phyloP scores from a whole-genome alignment of 768 basidiomycete genomes.

The Pleurotus citrinopileatus region DNA sequence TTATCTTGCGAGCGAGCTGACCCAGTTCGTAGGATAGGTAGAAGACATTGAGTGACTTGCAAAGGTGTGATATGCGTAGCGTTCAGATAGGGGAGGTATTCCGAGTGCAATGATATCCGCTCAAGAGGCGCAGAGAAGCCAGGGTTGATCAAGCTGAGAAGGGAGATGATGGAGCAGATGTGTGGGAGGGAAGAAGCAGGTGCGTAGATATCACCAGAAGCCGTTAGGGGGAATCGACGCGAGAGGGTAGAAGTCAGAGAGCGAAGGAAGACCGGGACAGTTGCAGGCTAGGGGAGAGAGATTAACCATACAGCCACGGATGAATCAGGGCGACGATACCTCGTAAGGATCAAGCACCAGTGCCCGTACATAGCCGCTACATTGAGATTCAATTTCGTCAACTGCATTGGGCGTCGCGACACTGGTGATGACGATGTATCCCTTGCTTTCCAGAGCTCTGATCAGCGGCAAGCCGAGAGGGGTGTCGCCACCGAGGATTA shows the following conservation, averaged over 20 bases:
- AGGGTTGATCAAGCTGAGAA: conserved; percentile 55
- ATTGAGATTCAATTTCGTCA: conserved; percentile 56
- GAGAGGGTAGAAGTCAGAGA: conserved; percentile 78
- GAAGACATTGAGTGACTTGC: conserved; percentile 69
- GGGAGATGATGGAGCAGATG: conserved; percentile 76
- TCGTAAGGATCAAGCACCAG: conserved; percentile 79
- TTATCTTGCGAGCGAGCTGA: conserved; percentile 52
- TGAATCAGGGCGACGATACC: conserved; percentile 33
- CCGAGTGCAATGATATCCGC: conserved; percentile 57
- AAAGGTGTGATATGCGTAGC: conserved; percentile 78
- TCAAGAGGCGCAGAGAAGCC: conserved; percentile 61
- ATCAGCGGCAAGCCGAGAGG: conserved; percentile 72
- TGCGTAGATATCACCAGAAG: conserved; percentile 79
- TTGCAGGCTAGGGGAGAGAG: conserved; percentile 50
- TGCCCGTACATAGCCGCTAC: conserved; percentile 76
- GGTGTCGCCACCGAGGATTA: conserved; percentile 81
- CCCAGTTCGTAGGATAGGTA: conserved; percentile 74
- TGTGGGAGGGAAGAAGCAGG: conserved; percentile 64
- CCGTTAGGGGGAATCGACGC: conserved; percentile 76
- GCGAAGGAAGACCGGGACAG: conserved; percentile 73
- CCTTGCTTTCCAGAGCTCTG: conserved; percentile 68
- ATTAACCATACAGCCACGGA: conserved; percentile 8
- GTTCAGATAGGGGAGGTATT: conserved; percentile 69
- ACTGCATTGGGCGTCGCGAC: conserved; percentile 70
- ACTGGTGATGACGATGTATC: conserved; percentile 81